These are phyloP conservation scores for Backusella australiensis DNA, from an alignment of 192 early-diverging fungal genomes.

Conservation along the genomic window DNA sequence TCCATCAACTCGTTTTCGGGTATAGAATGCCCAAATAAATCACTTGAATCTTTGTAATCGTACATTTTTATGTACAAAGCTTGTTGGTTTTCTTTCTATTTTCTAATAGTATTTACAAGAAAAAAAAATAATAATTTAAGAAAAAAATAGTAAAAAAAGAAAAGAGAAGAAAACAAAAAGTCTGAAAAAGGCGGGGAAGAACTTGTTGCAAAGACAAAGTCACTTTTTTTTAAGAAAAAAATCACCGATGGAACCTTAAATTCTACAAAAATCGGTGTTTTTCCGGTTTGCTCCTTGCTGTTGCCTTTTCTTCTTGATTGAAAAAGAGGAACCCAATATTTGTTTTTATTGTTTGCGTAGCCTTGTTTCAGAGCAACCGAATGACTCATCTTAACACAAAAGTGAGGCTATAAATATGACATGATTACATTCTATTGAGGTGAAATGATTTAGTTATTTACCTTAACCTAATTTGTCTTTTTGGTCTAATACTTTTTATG, in stretches of 20 bases:
- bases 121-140: background rate
- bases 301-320: background rate
- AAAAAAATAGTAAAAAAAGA: background rate
- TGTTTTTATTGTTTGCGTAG: background rate
- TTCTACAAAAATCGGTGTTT: background rate
- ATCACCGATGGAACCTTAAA: background rate
- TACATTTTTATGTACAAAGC: slow-evolving; percentile 6
- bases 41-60: slow-evolving; percentile 8
- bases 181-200: background rate
- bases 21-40: background rate
- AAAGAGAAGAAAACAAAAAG: background rate
- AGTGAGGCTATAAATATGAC: background rate
- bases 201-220: background rate
- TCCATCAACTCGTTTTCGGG: slow-evolving; percentile 6
- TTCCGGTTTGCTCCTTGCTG: slow-evolving; percentile 1
- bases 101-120: slow-evolving; percentile 5
- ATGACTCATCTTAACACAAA: background rate
- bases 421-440: background rate
- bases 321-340: background rate
- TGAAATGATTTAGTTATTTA: background rate
- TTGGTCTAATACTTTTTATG: background rate
- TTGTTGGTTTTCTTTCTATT: background rate
- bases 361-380: background rate
- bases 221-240: background rate
- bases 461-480: too few relatives aligned